These are phyloP conservation scores for Fomitopsis pinicola DNA, from an alignment of 1,284 basidiomycete genomes.

Conservation along the genomic window DNA sequence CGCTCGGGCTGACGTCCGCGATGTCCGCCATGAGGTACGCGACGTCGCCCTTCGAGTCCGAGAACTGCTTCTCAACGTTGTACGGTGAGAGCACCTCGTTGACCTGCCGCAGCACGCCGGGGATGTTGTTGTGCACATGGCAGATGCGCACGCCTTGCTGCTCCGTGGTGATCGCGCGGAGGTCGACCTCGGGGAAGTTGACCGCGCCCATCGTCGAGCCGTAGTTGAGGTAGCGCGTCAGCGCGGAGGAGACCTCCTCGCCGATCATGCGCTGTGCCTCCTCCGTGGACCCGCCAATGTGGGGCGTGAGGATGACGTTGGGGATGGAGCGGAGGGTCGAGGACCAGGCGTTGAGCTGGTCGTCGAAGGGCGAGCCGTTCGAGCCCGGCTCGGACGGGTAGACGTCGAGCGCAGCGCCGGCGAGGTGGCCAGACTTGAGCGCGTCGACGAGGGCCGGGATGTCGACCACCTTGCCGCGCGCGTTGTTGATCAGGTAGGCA, in stretches of 20 bases:
- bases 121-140: constrained; percentile 96
- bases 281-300: constrained; percentile 98
- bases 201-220: constrained; percentile 91
- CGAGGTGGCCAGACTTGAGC: constrained; percentile 82
- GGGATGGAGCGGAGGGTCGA: constrained; percentile 68
- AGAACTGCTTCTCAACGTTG: constrained; percentile 99
- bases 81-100: constrained; percentile 91
- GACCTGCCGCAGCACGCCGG: constrained; percentile 93
- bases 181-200: constrained; percentile 99
- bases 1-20: constrained; percentile 79
- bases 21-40: constrained; percentile 98
- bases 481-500: constrained; percentile 97
- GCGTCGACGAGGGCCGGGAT: constrained; percentile 87
- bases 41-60: constrained; percentile 92
- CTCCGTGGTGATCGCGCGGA: constrained; percentile 88
- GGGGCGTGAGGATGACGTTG: constrained; percentile 95
- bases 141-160: constrained; percentile 84
- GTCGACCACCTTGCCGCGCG: constrained; percentile 93
- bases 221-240: constrained; percentile 89
- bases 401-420: constrained; percentile 94
- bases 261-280: constrained; percentile 99
- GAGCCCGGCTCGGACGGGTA: constrained; percentile 91
- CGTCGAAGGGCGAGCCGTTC: constrained; percentile 86
- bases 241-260: constrained; percentile 85
- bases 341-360: constrained; percentile 82